Conservation (phyloP, 2,329 filamentous ascomycete genomes). For the Colletotrichum tamarilloi region DNA sequence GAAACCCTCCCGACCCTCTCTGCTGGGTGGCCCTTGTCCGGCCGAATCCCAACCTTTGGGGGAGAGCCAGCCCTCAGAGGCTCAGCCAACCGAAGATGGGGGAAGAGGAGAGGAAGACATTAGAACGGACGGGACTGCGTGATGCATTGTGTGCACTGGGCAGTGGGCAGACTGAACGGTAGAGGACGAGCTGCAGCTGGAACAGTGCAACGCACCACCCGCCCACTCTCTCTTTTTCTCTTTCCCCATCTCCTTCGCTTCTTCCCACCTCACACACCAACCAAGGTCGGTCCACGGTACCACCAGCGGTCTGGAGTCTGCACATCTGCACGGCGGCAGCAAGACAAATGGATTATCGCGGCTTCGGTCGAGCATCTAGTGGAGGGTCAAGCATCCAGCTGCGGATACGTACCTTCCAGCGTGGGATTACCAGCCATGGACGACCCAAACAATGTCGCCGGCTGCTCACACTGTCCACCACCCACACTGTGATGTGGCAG, state of each 20-base stretch:
- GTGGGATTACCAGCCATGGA: conserved; percentile 5
- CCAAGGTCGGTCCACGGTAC: background rate
- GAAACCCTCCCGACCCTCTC: conserved; percentile 30
- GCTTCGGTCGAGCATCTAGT: background rate
- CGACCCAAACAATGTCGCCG: background rate
- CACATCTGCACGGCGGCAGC: conserved; percentile 8
- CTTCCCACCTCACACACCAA: background rate
- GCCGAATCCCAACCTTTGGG: conserved; percentile 32
- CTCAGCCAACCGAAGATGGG: background rate
- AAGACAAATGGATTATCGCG: background rate
- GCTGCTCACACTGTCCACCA: background rate
- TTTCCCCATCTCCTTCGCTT: background rate
- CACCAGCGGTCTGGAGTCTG: too few species aligned
- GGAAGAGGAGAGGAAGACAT: conserved; percentile 1
- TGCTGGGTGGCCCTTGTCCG: conserved; percentile 14
- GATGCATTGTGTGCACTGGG: background rate
- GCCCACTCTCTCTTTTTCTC: background rate
- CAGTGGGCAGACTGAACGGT: conserved; percentile 1
- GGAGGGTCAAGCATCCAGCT: too few species aligned
- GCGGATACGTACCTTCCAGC: background rate
- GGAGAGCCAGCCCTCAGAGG: too few species aligned
- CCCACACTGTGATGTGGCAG: background rate
- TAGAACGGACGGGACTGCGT: conserved; percentile 6
- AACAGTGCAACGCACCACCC: conserved; percentile 10
- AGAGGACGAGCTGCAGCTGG: background rate